Percentiles rank a stretch among this genome's conserved stretches.
These are phyloP conservation scores for Mortierella alpina DNA, from an alignment of 192 early-diverging fungal genomes.

Conservation along the genomic window DNA sequence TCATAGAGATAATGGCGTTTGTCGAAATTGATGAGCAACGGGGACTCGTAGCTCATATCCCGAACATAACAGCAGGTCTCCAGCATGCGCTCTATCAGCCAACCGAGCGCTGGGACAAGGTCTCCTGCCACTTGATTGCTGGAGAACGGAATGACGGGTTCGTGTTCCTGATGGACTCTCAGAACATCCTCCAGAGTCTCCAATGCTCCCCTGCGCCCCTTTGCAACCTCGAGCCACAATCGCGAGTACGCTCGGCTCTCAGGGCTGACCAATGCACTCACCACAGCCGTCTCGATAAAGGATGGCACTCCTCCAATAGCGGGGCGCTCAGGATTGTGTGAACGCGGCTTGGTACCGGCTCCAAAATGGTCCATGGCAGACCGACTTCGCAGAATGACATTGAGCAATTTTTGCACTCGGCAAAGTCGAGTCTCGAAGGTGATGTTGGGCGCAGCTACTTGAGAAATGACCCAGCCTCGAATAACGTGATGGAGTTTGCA, in stretches of 20 bases:
- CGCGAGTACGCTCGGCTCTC: slow-evolving; percentile 72
- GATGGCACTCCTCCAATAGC: slow-evolving; percentile 61
- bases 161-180: neutral
- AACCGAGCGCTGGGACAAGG: slow-evolving; percentile 76
- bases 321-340: neutral
- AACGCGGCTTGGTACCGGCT: slow-evolving; percentile 1
- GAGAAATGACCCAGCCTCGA: slow-evolving; percentile 73
- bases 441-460: slow-evolving; percentile 63
- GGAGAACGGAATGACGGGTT: neutral
- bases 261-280: slow-evolving; percentile 77
- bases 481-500: slow-evolving; percentile 75
- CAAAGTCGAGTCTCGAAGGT: slow-evolving; percentile 62
- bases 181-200: slow-evolving; percentile 66
- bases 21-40: slow-evolving; percentile 72
- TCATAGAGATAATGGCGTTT: slow-evolving; percentile 75
- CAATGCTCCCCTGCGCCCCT: slow-evolving; percentile 60
- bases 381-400: slow-evolving; percentile 68
- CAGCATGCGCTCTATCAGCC: slow-evolving; percentile 79
- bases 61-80: slow-evolving; percentile 76
- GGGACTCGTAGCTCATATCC: slow-evolving; percentile 63
- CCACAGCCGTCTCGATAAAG: slow-evolving; percentile 76
- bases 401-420: slow-evolving; percentile 69
- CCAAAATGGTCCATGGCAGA: slow-evolving; percentile 32
- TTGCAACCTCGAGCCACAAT: slow-evolving; percentile 72
- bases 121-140: slow-evolving; percentile 16